Evolutionary conservation across 306 rosid genomes (phyloP), one percentile per base, ranked within the genome.

Genomic region (Clitoria ternatea): DNA sequence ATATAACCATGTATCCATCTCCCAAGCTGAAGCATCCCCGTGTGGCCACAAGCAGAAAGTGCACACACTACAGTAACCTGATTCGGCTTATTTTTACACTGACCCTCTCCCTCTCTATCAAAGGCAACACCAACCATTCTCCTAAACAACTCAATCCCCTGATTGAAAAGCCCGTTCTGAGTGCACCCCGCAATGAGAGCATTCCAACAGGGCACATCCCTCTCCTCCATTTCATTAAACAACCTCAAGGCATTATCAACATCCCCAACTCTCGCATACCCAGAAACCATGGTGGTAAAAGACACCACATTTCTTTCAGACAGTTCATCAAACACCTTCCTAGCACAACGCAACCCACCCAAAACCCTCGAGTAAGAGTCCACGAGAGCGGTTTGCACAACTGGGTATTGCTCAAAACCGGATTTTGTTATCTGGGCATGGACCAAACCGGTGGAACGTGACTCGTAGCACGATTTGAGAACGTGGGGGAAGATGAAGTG

Each of bases 41-140:
- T 76, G 67, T 85, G 86, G n/a, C 91, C 86, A 76, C 97, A 92
- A 33, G 96, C 94, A 6, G 97, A 85, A 65, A 89, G 96, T 13
- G 64, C 84, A 39, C 93, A 92, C 18, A 81, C 93, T 37, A 84
- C 77, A 2, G 96, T 84, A 32, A 84, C 84, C 72, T 74, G 87
- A 57, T 89, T 89, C 5, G 97, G 96, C 70, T 71, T 79, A 59
- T 72, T n/a, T n/a, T n/a, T 75, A 61, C 64, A 68, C 27, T 59
- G n/a, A n/a, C n/a, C n/a, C n/a, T n/a, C n/a, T n/a, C n/a, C n/a
- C n/a, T n/a, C n/a, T n/a, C n/a, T n/a, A n/a, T n/a, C n/a, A n/a
- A n/a, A n/a, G 6, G 6, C 15, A 13, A 50, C 75, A 36, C 18
- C 20, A 18, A 80, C 63, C 91, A 91, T 83, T 68, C 75, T 83